phyloP scores from a whole-genome alignment of 2,329 filamentous ascomycete species.

The Dactylellina parvicollis region DNA sequence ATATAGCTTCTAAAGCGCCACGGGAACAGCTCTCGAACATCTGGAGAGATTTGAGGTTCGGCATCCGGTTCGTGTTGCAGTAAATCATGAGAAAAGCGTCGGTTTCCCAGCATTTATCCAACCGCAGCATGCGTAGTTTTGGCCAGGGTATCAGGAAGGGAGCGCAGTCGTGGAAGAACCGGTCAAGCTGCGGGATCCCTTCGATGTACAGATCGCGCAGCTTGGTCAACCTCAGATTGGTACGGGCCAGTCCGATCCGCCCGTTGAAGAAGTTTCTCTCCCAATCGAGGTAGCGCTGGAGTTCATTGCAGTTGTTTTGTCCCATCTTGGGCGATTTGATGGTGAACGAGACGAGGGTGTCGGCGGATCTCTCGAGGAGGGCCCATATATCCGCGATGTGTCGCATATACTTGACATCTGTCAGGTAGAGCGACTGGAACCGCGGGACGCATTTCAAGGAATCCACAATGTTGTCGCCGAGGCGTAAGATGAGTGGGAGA shows the following conservation, averaged over 20 bases:
- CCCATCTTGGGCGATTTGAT: constrained; percentile 1
- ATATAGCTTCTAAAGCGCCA: background rate
- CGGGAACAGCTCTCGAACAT: constrained; percentile 6
- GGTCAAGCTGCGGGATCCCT: constrained; percentile 12
- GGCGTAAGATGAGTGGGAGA: constrained; percentile 11
- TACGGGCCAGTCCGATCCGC: constrained; percentile 6
- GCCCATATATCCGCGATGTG: constrained; percentile 19
- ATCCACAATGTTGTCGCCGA: constrained; percentile 16
- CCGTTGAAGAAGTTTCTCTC: background rate
- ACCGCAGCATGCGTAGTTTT: constrained; percentile 20
- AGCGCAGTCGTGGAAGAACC: constrained; percentile 25
- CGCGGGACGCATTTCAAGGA: background rate
- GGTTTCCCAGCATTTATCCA: constrained; percentile 1
- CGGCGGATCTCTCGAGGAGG: background rate
- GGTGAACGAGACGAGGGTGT: constrained; percentile 13
- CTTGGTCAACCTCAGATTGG: background rate
- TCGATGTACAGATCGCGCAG: constrained; percentile 25
- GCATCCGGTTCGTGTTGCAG: constrained; percentile 7
- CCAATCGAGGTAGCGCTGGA: constrained; percentile 4
- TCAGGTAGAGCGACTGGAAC: constrained; percentile 21
- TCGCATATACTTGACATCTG: constrained; percentile 18
- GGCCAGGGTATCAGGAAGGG: constrained; percentile 15
- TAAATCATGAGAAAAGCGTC: background rate
- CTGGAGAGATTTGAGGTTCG: constrained; percentile 24
- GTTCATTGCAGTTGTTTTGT: background rate